A percentile compares a stretch with the other conserved stretches of the same genome.
Conservation (phyloP, 768 basidiomycete species). For the Lepiota brunneoincarnata region DNA sequence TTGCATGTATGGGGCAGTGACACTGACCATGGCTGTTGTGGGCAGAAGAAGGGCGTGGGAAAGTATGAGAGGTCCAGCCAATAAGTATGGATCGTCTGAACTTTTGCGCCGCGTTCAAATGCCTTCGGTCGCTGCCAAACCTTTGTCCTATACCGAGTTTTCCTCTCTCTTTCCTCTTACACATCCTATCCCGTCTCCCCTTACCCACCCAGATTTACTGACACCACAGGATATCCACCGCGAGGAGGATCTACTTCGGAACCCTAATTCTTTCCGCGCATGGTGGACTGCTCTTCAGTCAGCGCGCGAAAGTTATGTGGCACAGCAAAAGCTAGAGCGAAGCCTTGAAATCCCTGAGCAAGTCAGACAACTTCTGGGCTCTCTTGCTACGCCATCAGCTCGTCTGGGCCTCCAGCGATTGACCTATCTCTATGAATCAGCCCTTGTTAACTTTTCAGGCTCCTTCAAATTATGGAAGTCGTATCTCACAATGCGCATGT, state of each 20-base stretch:
- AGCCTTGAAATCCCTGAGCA: conserved; percentile 46
- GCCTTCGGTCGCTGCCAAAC: conserved; percentile 54
- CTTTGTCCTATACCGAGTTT: conserved; percentile 44
- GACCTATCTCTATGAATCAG: conserved; percentile 92
- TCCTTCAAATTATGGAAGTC: conserved; percentile 97
- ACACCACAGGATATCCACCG: conserved; percentile 74
- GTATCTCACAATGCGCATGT: conserved; percentile 81
- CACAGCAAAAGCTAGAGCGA: conserved; percentile 54
- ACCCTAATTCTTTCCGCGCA: conserved; percentile 86
- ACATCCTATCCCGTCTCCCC: conserved; percentile 77
- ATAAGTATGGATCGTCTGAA: neutral
- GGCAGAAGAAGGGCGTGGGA: conserved; percentile 8
- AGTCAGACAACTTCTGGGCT: conserved; percentile 64
- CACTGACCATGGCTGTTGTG: conserved; percentile 12
- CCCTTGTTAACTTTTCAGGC: conserved; percentile 80
- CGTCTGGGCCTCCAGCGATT: conserved; percentile 79
- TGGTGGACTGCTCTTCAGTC: conserved; percentile 89
- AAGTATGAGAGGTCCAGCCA: neutral
- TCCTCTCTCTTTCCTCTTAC: conserved; percentile 77
- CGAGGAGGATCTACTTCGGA: conserved; percentile 92
- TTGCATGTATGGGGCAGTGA: neutral
- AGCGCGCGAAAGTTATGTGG: conserved; percentile 61
- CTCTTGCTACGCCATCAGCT: conserved; percentile 69
- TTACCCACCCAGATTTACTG: conserved; percentile 75
- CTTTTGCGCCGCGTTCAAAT: conserved; percentile 29